Evolutionary conservation across 208 protist genomes (phyloP), one percentile per base, ranked within the genome.

Genomic region (Leishmania guyanensis): DNA sequence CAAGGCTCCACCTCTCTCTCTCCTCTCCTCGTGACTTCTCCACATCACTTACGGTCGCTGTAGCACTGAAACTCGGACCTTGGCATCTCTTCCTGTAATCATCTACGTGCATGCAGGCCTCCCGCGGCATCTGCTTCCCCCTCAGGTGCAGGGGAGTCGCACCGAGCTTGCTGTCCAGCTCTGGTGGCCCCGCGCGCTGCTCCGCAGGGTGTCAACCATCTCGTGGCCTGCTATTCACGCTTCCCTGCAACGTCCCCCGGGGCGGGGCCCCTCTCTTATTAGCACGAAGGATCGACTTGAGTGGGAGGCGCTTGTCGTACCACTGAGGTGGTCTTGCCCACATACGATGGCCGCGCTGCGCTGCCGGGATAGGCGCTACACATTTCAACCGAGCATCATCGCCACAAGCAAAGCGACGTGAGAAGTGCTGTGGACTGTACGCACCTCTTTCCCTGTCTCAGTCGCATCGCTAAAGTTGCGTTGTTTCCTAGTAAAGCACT

Each of bases 151-250:
- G 9, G 3, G 39, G 22, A 22, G 62, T 10, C 77, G 20, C 56
- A 62, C n/a, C 65, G 69, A 46, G 54, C 73, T 20, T 22, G 68
- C 39, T 72, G 70, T 48, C 73, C n/a, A 12, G 83, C 79, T 12
- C 79, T 90, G 4, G 60, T 71, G 0, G 39, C 64, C 3, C n/a
- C 89, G 58, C 83, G 78, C 54, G n/a, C 0, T 3, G 48, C 68
- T 4, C 72, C 88, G 16, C 56, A 65, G 33, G 60, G 71, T 2
- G 62, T 86, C 8, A 75, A 82, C 14, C 83, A 82, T 29, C 46
- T 84, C 12, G 46, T 83, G 75, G 29, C 53, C 17, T 53, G 36
- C 53, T 14, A 76, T 58, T 58, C 26, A 3, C 53, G 51, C 22
- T 50, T 43, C n/a, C 2, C 26, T n/a, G 50, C 33, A 6, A 33